Conservation (phyloP, 768 basidiomycete species). For the Russula olivacea region DNA sequence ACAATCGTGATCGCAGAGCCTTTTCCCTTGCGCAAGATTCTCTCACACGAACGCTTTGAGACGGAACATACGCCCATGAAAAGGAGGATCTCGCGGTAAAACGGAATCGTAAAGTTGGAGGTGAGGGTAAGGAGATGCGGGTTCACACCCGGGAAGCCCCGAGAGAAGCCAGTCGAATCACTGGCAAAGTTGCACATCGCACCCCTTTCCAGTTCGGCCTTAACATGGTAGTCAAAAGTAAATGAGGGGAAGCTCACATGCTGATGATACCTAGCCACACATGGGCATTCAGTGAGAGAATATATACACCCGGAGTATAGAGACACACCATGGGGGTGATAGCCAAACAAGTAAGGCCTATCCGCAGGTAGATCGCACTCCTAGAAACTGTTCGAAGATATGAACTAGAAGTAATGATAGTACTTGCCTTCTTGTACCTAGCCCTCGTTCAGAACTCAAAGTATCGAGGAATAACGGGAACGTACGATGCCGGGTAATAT, state of each 20-base stretch:
- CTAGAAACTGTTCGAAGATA: conserved; percentile 35
- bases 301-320: background rate
- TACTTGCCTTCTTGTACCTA: conserved; percentile 40
- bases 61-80: conserved; percentile 89
- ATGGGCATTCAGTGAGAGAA: background rate
- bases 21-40: conserved; percentile 56
- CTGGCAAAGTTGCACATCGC: conserved; percentile 95
- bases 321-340: conserved; percentile 88
- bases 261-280: conserved; percentile 78
- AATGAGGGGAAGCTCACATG: conserved; percentile 54
- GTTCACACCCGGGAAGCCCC: conserved; percentile 81
- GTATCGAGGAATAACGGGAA: conserved; percentile 24
- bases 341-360: conserved; percentile 93
- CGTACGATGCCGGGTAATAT: conserved; percentile 86
- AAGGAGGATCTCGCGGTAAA: conserved; percentile 90
- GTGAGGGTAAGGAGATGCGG: conserved; percentile 90
- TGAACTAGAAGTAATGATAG: background rate
- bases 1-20: conserved; percentile 81
- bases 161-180: conserved; percentile 92
- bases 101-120: conserved; percentile 85
- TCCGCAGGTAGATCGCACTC: conserved; percentile 89
- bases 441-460: background rate
- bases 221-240: background rate
- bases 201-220: conserved; percentile 49
- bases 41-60: conserved; percentile 82